Percentiles rank a stretch among this genome's conserved stretches.
Conservation (phyloP, 73 alveolate genomes). For the Paramecium caudatum region DNA sequence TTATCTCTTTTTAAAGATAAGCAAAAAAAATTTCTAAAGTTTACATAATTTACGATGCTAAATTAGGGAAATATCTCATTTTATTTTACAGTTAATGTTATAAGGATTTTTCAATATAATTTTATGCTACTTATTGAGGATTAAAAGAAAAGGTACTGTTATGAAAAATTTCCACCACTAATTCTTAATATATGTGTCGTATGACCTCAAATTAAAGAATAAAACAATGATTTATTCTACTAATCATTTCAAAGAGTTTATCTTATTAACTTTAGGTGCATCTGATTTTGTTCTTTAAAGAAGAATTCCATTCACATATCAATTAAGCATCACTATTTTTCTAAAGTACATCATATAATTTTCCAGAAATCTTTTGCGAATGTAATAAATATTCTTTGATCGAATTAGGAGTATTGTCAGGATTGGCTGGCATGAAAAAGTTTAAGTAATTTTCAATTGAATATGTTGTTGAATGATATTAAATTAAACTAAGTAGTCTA, state of each 20-base stretch:
- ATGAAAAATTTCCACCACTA: background rate
- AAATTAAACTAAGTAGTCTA: background rate
- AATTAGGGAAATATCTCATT: conserved; percentile 4
- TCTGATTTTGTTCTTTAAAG: background rate
- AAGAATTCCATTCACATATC: background rate
- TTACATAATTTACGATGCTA: too few species aligned
- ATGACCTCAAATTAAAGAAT: conserved; percentile 9
- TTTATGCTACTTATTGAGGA: background rate
- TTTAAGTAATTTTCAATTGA: background rate
- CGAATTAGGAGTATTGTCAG: background rate
- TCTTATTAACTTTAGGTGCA: conserved; percentile 10
- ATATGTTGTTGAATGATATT: background rate
- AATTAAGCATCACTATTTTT: background rate
- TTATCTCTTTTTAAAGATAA: too few species aligned
- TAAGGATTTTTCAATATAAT: background rate
- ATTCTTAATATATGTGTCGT: background rate
- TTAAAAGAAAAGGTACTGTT: background rate
- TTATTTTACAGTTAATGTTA: background rate
- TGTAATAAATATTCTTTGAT: background rate
- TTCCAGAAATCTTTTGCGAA: background rate
- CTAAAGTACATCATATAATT: background rate
- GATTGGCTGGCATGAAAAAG: background rate
- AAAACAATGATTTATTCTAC: background rate
- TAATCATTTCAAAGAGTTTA: background rate
- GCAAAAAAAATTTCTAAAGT: too few species aligned